Percentiles rank a stretch among this genome's conserved stretches.
phyloP scores from a whole-genome alignment of 73 alveolate species.

The Stentor coeruleus region DNA sequence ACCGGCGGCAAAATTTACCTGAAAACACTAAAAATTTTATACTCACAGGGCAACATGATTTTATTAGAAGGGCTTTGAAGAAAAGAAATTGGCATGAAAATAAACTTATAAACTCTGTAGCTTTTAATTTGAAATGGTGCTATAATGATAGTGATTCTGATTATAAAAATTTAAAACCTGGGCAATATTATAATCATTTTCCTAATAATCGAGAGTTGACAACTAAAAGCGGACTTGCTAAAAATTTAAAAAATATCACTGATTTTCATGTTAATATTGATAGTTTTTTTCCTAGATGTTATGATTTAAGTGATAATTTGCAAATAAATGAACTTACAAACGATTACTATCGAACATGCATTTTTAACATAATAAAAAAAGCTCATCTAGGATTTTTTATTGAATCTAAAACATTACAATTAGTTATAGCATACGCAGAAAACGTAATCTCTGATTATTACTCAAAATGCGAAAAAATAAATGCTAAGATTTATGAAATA shows the following conservation, averaged over 20 bases:
- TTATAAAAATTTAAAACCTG: conserved; percentile 41
- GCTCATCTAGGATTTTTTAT: conserved; percentile 21
- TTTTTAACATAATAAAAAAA: conserved; percentile 42
- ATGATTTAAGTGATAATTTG: conserved; percentile 39
- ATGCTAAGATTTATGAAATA: not conserved
- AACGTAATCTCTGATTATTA: not conserved
- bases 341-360: conserved; percentile 44
- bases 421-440: not conserved
- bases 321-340: conserved; percentile 39
- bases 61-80: conserved; percentile 33
- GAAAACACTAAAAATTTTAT: conserved; percentile 35
- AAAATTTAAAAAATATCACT: conserved; percentile 33
- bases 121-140: conserved; percentile 54
- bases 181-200: conserved; percentile 49
- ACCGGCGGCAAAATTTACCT: conserved; percentile 31
- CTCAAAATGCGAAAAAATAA: not conserved
- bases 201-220: conserved; percentile 53
- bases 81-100: conserved; percentile 53
- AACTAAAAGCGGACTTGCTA: conserved; percentile 48
- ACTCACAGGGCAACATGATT: conserved; percentile 36
- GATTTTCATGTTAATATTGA: conserved; percentile 27
- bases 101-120: conserved; percentile 31
- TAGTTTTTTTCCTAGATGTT: conserved; percentile 51
- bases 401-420: not conserved
- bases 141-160: conserved; percentile 45